Evolutionary conservation across 2,329 filamentous ascomycete species (phyloP).

Genomic region (Aspergillus pseudotamarii): DNA sequence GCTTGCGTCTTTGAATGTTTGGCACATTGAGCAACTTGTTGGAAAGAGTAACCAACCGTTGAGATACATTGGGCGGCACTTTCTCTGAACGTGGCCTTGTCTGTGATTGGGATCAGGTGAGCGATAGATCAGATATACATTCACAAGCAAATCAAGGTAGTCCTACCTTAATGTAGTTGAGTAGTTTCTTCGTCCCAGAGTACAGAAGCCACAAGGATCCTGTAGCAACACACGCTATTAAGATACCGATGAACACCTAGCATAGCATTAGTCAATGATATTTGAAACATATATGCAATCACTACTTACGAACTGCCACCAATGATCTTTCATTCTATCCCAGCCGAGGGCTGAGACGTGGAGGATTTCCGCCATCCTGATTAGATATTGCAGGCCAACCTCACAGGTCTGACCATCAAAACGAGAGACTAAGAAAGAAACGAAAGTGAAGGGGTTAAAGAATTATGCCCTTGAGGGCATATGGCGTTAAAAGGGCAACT

Average conservation of each 20-base stretch:
- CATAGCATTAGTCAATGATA: not conserved
- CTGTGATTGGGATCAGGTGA: slow-evolving; percentile 22
- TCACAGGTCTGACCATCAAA: slow-evolving; percentile 3
- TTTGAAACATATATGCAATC: not conserved
- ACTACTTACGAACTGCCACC: slow-evolving; percentile 47
- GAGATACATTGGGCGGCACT: slow-evolving; percentile 27
- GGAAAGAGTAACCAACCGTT: slow-evolving; percentile 27
- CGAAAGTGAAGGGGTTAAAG: slow-evolving; percentile 5
- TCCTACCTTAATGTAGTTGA: slow-evolving; percentile 34
- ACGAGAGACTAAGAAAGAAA: slow-evolving; percentile 16
- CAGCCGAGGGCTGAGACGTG: slow-evolving; percentile 36
- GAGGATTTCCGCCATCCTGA: slow-evolving; percentile 33
- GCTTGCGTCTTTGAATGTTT: slow-evolving; percentile 25
- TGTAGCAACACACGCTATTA: slow-evolving; percentile 32
- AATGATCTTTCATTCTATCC: slow-evolving; percentile 39
- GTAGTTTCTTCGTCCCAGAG: slow-evolving; percentile 23
- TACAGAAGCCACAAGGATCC: slow-evolving; percentile 35
- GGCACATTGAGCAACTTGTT: slow-evolving; percentile 26
- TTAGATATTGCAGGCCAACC: slow-evolving; percentile 22
- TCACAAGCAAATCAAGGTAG: not conserved
- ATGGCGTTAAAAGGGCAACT: not conserved
- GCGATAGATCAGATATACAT: not conserved
- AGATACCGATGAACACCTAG: slow-evolving; percentile 40
- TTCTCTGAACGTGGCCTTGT: slow-evolving; percentile 25
- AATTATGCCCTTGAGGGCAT: slow-evolving; percentile 7